Evolutionary conservation across 225 moss, liverwort and hornwort genomes (phyloP), one percentile per base, ranked within the genome.

Genomic region (Asterella californica): DNA sequence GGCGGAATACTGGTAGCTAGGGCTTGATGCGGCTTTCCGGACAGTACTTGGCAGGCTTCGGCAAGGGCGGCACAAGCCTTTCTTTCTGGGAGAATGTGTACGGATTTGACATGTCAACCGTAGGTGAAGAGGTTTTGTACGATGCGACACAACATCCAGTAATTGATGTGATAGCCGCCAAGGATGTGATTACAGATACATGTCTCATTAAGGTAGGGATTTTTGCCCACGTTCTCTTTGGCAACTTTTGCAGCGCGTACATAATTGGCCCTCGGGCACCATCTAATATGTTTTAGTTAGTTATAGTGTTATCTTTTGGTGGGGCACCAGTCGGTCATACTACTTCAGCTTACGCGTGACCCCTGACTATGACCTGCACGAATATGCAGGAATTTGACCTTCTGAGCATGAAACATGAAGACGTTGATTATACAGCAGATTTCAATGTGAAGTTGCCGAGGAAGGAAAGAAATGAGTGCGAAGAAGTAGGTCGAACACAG

Each of bases 61-160:
- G 92, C 49, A 91, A 96, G 83, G 96, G 92, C 74, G 96, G 94
- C 67, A 96, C 96, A 59, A 96, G 94, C 86, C 89, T 94, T 53
- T 83, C 92, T 14, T 96, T 96, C 76, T 96, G 92, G 96, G 94
- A 96, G 81, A 85, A 96, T 77, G 94, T 96, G 66, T 96, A 96
- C 64, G 94, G 96, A 67, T 96, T 96, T 85, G 83, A 90, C 62
- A 96, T 96, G 96, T 86, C 85, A 81, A 94, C 91, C 79, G 90
- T 96, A 79, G 96, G 94, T 77, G 91, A 96, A 80, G 96, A 96
- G 83, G 88, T 94, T 61, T 86, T 94, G 27, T 86, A 87, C 81
- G 92, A 96, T 84, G 92, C 90, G 54, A 91, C 94, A 33, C 86
- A 91, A 84, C 87, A 88, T 83, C 94, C 96, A 46, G 89, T 94